Percentiles rank a stretch among this genome's conserved stretches.
Conservation (phyloP, 139 green algal species). For the Nannochloris sp. region DNA sequence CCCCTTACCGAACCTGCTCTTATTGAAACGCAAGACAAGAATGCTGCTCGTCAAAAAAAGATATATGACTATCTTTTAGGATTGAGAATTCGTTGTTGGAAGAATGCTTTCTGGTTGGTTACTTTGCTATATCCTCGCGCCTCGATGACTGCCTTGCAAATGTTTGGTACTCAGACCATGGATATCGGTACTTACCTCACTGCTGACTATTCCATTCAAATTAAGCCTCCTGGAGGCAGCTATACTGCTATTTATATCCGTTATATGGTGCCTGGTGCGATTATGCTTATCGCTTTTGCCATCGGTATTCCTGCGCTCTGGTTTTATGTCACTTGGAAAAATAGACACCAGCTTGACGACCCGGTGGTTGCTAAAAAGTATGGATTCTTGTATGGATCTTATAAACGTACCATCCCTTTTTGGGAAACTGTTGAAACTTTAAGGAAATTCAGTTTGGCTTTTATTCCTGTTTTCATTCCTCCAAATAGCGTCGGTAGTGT, state of each 20-base stretch:
- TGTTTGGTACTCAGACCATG: slow-evolving; percentile 25
- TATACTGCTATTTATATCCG: slow-evolving; percentile 12
- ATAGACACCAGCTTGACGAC: slow-evolving; percentile 28
- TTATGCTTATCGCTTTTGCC: slow-evolving; percentile 26
- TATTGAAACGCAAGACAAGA: background rate
- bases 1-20: too few species aligned
- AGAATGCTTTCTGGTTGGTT: slow-evolving; percentile 42
- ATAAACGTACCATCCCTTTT: slow-evolving; percentile 13
- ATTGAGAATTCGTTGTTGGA: slow-evolving; percentile 25
- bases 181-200: slow-evolving; percentile 29
- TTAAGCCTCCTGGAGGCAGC: background rate
- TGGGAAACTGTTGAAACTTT: slow-evolving; percentile 40
- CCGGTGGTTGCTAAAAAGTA: slow-evolving; percentile 7
- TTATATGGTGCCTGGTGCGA: slow-evolving; percentile 26
- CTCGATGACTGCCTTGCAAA: slow-evolving; percentile 27
- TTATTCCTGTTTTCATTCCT: slow-evolving; percentile 29
- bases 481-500: slow-evolving; percentile 2
- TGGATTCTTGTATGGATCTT: slow-evolving; percentile 39
- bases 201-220: slow-evolving; percentile 25
- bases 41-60: background rate
- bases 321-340: slow-evolving; percentile 16
- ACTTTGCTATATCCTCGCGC: slow-evolving; percentile 42
- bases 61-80: background rate
- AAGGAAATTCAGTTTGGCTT: slow-evolving; percentile 31
- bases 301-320: slow-evolving; percentile 24